A percentile compares a stretch with the other conserved stretches of the same genome.
Evolutionary conservation across 2,329 filamentous ascomycete genomes (phyloP).

Genomic region (Fusarium aywerte): DNA sequence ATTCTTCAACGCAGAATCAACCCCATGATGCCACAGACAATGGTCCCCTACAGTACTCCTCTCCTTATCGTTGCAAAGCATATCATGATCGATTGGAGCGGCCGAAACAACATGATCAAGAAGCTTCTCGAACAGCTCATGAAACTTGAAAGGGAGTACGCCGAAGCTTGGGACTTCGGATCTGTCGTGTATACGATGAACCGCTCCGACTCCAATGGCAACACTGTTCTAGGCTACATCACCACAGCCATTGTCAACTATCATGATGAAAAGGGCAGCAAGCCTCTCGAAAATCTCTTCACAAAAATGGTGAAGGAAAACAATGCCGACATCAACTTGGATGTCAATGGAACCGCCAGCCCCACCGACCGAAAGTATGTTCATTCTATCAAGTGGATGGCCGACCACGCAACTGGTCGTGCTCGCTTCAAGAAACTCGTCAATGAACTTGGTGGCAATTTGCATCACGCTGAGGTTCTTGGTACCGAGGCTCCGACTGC

Average conservation of each 20-base stretch:
- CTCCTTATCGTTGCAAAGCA: not conserved
- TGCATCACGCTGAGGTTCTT: constrained; percentile 4
- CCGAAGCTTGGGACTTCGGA: not conserved
- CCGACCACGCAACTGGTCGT: not conserved
- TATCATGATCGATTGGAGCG: not conserved
- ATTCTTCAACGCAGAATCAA: not conserved
- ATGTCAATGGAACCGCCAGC: not conserved
- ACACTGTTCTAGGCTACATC: not conserved
- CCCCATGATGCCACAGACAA: constrained; percentile 7
- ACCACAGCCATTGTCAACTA: not conserved
- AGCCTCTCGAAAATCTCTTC: constrained; percentile 1
- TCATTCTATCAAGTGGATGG: constrained; percentile 3
- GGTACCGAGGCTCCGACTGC: not conserved
- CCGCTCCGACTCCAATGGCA: not conserved
- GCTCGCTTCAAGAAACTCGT: not conserved
- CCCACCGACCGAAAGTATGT: not conserved
- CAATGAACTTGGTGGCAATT: not conserved
- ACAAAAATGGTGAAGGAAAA: not conserved
- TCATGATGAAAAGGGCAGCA: not conserved
- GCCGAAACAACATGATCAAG: not conserved
- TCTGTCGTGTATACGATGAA: not conserved
- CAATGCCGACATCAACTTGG: constrained; percentile 7
- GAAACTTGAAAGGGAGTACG: not conserved
- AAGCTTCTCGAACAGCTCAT: not conserved
- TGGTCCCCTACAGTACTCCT: not conserved